Evolutionary conservation across 306 rosid species (phyloP).

Genomic region (Cucurbita maxima): DNA sequence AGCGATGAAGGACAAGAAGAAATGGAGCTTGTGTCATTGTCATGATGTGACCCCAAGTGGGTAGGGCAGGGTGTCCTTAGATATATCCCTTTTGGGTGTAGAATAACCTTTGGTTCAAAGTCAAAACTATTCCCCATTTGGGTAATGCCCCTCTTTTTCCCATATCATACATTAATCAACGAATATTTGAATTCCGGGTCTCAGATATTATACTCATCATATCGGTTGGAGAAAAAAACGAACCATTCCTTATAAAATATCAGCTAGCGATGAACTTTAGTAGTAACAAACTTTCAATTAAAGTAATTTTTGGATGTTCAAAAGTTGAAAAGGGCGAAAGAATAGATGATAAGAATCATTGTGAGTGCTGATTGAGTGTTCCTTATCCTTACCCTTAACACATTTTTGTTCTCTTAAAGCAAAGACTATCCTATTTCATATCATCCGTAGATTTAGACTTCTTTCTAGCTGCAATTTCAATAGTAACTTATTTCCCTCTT

Average conservation of each 20-base stretch:
- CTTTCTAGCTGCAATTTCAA: background rate
- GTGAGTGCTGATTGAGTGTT: background rate
- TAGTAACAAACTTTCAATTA: too few relatives aligned
- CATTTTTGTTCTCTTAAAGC: background rate
- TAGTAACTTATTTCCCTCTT: background rate
- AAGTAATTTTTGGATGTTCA: background rate
- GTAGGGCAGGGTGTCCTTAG: background rate
- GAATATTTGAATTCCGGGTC: too few relatives aligned
- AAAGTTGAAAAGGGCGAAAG: background rate
- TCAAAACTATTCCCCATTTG: slow-evolving; percentile 5
- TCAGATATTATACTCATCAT: too few relatives aligned
- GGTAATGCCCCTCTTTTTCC: background rate
- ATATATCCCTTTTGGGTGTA: background rate
- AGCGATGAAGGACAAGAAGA: background rate
- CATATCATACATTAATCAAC: background rate
- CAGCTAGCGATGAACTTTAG: too few relatives aligned
- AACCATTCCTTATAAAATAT: too few relatives aligned
- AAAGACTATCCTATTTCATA: background rate
- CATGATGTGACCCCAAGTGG: background rate
- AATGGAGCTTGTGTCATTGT: background rate
- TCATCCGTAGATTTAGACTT: background rate
- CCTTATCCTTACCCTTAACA: background rate
- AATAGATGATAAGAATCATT: background rate
- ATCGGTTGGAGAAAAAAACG: too few relatives aligned
- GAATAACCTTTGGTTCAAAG: background rate